phyloP scores from a whole-genome alignment of 2,329 filamentous ascomycete species.

The Calonectria hawksworthii region DNA sequence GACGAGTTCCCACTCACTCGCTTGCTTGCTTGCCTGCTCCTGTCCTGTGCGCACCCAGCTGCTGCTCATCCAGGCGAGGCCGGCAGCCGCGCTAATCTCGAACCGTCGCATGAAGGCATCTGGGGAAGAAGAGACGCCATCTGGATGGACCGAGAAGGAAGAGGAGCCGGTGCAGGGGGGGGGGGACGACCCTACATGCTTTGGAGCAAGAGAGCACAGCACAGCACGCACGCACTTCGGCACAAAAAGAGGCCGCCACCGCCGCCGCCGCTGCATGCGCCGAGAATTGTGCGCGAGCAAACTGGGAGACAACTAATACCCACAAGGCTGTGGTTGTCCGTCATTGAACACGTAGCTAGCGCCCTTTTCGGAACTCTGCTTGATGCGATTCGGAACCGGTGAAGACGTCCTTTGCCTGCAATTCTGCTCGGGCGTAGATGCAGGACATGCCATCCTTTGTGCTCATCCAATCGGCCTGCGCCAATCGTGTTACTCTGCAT shows the following conservation, averaged over 20 bases:
- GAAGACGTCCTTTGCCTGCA: neutral
- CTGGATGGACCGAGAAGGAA: neutral
- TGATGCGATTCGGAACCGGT: slow-evolving; percentile 2
- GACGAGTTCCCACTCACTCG: neutral
- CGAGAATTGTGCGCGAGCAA: too few species aligned
- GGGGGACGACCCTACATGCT: neutral
- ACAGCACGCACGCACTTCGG: too few species aligned
- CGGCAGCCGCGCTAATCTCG: neutral
- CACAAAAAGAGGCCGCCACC: too few species aligned
- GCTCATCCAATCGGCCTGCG: neutral
- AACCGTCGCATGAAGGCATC: neutral
- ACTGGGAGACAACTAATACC: neutral
- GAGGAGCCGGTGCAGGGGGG: neutral
- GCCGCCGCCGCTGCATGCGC: neutral
- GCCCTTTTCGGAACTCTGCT: neutral
- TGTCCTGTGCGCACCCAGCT: neutral
- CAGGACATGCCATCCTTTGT: neutral
- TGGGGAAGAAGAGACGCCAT: neutral
- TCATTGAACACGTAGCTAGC: slow-evolving; percentile 5
- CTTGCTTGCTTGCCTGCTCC: too few species aligned
- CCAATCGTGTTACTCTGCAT: slow-evolving; percentile 1
- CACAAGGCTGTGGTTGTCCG: slow-evolving; percentile 2
- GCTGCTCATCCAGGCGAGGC: neutral
- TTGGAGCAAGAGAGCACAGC: too few species aligned
- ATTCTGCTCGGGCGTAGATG: neutral